Conservation (phyloP, 75 land plant genomes). For the Cupressus sempervirens region DNA sequence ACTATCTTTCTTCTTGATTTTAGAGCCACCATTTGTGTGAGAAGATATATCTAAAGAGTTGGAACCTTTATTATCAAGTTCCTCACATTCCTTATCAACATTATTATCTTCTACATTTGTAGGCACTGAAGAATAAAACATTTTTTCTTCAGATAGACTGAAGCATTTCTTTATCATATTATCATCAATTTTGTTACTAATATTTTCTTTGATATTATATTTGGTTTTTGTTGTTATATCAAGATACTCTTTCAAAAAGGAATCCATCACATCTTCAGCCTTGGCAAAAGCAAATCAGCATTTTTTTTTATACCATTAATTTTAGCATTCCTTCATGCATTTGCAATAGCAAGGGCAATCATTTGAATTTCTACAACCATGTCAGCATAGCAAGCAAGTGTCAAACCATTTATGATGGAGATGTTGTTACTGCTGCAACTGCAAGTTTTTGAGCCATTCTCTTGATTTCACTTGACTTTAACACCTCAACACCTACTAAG, state of each 20-base stretch:
- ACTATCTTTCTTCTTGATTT: conserved; percentile 6
- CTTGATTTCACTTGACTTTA: no score
- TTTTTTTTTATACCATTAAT: conserved; percentile 87
- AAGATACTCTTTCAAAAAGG: conserved; percentile 76
- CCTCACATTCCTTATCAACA: conserved; percentile 12
- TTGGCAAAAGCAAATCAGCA: conserved; percentile 90
- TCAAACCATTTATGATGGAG: conserved; percentile 94
- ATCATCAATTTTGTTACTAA: not conserved
- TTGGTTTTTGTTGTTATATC: conserved; percentile 18
- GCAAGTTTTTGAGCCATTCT: no score
- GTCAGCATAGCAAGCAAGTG: conserved; percentile 91
- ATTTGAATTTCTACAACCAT: conserved; percentile 99
- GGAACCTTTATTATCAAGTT: not conserved
- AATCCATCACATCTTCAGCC: conserved; percentile 94
- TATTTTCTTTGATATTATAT: conserved; percentile 13
- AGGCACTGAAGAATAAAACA: not conserved
- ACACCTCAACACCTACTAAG: no score
- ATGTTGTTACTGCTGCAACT: no score
- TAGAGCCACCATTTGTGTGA: conserved; percentile 14
- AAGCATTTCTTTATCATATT: conserved; percentile 12
- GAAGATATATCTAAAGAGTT: conserved; percentile 9
- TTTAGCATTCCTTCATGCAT: conserved; percentile 88
- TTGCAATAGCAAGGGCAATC: conserved; percentile 89
- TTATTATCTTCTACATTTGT: not conserved
- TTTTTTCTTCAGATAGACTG: conserved; percentile 14